These are phyloP conservation scores for Senna tora DNA, from an alignment of 306 rosid genomes.

Conservation along the genomic window DNA sequence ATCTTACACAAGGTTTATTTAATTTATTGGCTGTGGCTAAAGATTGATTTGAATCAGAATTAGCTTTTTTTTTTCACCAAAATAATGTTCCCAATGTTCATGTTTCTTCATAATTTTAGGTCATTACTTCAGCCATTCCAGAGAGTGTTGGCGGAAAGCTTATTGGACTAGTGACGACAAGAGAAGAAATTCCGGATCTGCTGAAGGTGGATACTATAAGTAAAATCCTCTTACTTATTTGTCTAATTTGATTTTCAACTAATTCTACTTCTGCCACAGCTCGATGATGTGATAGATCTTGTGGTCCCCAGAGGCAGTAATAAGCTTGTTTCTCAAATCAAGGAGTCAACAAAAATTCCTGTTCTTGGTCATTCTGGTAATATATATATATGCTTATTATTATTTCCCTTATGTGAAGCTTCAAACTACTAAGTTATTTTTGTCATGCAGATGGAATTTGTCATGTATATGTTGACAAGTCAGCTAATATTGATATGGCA, in stretches of 20 bases:
- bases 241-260: conserved; percentile 30
- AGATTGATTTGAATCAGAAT: conserved; percentile 23
- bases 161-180: conserved; percentile 84
- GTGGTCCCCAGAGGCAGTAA: conserved; percentile 96
- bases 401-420: conserved; percentile 25
- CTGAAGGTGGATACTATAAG: conserved; percentile 64
- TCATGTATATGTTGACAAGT: conserved; percentile 82
- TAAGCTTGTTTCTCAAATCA: conserved; percentile 85
- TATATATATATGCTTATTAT: conserved; percentile 16
- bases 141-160: conserved; percentile 68
- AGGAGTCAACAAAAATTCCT: conserved; percentile 87
- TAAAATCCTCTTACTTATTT: conserved; percentile 22
- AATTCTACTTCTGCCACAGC: conserved; percentile 55
- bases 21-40: conserved; percentile 22
- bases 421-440: conserved; percentile 26
- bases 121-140: conserved; percentile 78
- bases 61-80: neutral
- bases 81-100: conserved; percentile 16
- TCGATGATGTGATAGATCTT: conserved; percentile 92
- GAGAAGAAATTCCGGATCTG: conserved; percentile 89
- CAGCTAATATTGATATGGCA: conserved; percentile 77
- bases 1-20: conserved; percentile 77
- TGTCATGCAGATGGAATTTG: conserved; percentile 75
- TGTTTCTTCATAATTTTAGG: conserved; percentile 48
- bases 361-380: conserved; percentile 96